Evolutionary conservation across 169 alveolate genomes (phyloP), one percentile per base, ranked within the genome.

Genomic region (Eimeria sp.): DNA sequence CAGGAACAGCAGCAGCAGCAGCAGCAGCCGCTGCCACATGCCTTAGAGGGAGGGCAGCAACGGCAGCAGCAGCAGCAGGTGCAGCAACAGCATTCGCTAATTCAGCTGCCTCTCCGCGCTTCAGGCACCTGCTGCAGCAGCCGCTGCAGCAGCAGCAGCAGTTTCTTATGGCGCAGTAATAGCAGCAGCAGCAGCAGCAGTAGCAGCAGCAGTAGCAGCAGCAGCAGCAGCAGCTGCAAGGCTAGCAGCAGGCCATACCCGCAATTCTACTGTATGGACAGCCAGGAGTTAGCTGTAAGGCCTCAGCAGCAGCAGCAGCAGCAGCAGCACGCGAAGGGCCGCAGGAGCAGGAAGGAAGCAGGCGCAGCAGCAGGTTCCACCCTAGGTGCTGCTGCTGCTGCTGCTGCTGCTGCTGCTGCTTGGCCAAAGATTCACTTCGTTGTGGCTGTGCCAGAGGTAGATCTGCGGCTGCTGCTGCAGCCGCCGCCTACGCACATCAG

Each of bases 231-330:
- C n/a, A n/a, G n/a, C n/a, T n/a, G n/a, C 77, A 85, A 54, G 60
- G 77, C 58, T 27, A 60, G 91, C 78, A 85, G 91, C 77, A 60
- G 91, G 16, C 60, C 37, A 40, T 60, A 85, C 49, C 77, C 78
- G 14, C 91, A n/a, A 27, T 18, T 54, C 43, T 40, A 37, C 58
- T 54, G 43, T 20, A 30, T 85, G 20, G 91, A 85, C 3, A 37
- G 62, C 77, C 91, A 58, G 25, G 91, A 85, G 27, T 14, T 20
- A 30, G 60, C 64, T 6, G 14, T 85, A 56, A 46, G 62, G 77
- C 90, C 27, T 72, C 90, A 82, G 71, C 90, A 52, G 90, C 90
- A 82, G 71, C 46, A 85, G 91, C 91, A 85, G 91, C 64, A 46
- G 72, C 88, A 43, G 37, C 77, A n/a, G 4, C 88, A 52, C 46